Evolutionary conservation across 1,284 basidiomycete species (phyloP).

Genomic region (Fomitopsis schrenkii): DNA sequence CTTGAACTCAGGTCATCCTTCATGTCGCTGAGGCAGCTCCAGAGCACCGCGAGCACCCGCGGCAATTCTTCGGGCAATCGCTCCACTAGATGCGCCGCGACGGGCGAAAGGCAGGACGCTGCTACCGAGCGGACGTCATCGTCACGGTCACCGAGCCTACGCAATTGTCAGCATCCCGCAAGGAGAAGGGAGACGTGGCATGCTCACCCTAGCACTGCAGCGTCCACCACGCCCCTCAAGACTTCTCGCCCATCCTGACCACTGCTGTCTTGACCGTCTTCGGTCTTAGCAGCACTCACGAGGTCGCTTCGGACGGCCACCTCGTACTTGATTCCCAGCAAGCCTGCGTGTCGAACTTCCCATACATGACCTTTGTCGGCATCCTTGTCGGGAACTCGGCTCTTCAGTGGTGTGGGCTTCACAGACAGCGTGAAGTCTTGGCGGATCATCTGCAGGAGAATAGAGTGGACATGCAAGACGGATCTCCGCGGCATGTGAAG

Average conservation of each 20-base stretch:
- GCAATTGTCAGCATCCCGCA: neutral
- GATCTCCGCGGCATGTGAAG: slow-evolving; percentile 81
- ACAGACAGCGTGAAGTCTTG: slow-evolving; percentile 65
- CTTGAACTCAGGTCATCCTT: slow-evolving; percentile 98
- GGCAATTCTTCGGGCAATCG: slow-evolving; percentile 73
- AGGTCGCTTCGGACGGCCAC: slow-evolving; percentile 90
- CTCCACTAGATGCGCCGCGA: slow-evolving; percentile 77
- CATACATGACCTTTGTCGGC: slow-evolving; percentile 73
- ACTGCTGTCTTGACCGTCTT: slow-evolving; percentile 12
- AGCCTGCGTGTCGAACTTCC: slow-evolving; percentile 96
- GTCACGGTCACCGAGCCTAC: slow-evolving; percentile 84
- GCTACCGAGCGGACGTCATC: slow-evolving; percentile 98
- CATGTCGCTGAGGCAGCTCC: slow-evolving; percentile 89
- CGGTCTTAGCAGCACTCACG: slow-evolving; percentile 42
- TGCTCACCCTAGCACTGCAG: slow-evolving; percentile 77
- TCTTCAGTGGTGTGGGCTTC: slow-evolving; percentile 30
- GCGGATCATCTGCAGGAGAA: slow-evolving; percentile 90
- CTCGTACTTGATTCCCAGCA: slow-evolving; percentile 97
- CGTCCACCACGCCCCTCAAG: slow-evolving; percentile 78
- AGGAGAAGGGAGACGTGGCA: slow-evolving; percentile 20
- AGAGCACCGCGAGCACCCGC: slow-evolving; percentile 80
- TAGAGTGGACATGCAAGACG: slow-evolving; percentile 76
- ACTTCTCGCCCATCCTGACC: slow-evolving; percentile 44
- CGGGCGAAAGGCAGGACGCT: slow-evolving; percentile 87
- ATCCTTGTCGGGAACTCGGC: slow-evolving; percentile 22